Percentiles rank a stretch among this genome's conserved stretches.
Evolutionary conservation across 108 stramenopile genomes (phyloP).

Genomic region (Poteriospumella lacustris): DNA sequence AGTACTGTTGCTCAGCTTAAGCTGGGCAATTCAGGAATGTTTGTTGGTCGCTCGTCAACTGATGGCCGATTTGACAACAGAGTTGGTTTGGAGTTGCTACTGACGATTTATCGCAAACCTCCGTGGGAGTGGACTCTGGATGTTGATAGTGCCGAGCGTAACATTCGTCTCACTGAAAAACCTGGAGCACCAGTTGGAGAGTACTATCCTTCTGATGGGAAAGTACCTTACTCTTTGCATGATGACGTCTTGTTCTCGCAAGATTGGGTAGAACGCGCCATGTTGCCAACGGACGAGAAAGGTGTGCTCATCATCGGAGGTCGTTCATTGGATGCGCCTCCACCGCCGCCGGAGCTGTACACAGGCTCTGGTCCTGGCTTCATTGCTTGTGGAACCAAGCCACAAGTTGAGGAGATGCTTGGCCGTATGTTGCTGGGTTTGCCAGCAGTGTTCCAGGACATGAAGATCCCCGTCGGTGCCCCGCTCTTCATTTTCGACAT

Average conservation of each 20-base stretch:
- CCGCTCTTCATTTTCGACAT: background rate
- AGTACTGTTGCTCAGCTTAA: slow-evolving; percentile 18
- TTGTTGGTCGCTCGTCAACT: background rate
- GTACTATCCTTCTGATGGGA: slow-evolving; percentile 3
- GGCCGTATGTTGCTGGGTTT: background rate
- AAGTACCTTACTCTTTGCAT: background rate
- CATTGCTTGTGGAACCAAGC: background rate
- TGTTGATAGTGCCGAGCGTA: background rate
- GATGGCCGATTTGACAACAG: slow-evolving; percentile 26
- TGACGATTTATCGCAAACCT: slow-evolving; percentile 25
- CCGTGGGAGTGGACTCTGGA: slow-evolving; percentile 4
- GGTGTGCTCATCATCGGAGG: background rate
- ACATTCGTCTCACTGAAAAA: background rate
- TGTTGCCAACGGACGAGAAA: background rate
- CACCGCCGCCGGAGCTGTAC: background rate
- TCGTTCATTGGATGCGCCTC: too few relatives aligned
- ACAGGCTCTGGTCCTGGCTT: background rate
- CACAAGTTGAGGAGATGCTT: background rate
- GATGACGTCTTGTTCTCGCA: background rate
- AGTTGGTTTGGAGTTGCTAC: slow-evolving; percentile 18
- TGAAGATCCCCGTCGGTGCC: background rate
- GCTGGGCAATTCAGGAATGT: background rate
- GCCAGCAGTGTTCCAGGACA: background rate
- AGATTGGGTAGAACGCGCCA: slow-evolving; percentile 21
- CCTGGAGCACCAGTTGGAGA: background rate